A percentile compares a stretch with the other conserved stretches of the same genome.
These are phyloP conservation scores for Echinosophora koreensis DNA, from an alignment of 306 rosid genomes.

Conservation along the genomic window DNA sequence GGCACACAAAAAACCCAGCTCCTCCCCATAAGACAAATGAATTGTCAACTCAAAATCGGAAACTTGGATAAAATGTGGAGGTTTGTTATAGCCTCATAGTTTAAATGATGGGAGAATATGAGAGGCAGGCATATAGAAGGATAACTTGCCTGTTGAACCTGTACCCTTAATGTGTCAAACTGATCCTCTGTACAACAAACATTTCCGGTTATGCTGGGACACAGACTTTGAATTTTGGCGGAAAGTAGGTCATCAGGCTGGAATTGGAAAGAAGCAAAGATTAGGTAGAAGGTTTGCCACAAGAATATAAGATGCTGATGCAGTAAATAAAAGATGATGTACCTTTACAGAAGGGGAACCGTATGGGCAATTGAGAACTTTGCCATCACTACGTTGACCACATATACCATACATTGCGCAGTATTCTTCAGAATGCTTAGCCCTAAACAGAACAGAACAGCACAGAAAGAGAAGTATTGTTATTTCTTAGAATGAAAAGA, in stretches of 20 bases:
- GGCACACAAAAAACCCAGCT: too few species aligned
- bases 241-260: conserved; percentile 91
- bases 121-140: conserved; percentile 18
- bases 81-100: neutral
- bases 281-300: conserved; percentile 18
- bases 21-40: neutral
- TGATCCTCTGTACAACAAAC: conserved; percentile 90
- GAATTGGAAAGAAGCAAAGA: conserved; percentile 31
- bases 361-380: conserved; percentile 90
- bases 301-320: neutral
- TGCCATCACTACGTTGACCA: conserved; percentile 87
- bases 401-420: conserved; percentile 98
- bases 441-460: conserved; percentile 46
- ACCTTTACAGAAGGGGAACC: conserved; percentile 85
- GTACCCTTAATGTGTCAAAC: conserved; percentile 80
- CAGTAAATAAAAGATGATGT: conserved; percentile 13
- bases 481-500: conserved; percentile 17
- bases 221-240: conserved; percentile 89
- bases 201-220: conserved; percentile 83
- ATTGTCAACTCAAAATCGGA: neutral
- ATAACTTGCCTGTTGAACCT: conserved; percentile 87
- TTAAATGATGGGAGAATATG: neutral
- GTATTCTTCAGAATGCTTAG: conserved; percentile 71
- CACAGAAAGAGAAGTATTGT: conserved; percentile 1
- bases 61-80: neutral